Evolutionary conservation across 2,329 filamentous ascomycete genomes (phyloP).

Genomic region (Trichophyton benhamiae): DNA sequence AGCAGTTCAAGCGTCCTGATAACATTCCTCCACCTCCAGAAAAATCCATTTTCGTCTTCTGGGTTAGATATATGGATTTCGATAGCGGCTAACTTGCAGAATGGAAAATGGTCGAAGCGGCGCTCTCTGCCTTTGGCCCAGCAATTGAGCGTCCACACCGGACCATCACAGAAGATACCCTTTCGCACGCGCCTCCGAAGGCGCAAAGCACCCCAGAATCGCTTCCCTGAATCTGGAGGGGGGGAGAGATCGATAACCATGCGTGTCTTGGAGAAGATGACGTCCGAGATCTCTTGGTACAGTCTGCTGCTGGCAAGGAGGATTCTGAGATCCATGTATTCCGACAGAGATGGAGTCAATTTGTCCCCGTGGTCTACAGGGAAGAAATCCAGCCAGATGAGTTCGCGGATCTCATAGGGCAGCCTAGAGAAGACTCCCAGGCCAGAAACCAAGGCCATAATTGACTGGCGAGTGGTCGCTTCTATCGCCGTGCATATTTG

Average conservation of each 20-base stretch:
- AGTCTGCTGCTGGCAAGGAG: neutral
- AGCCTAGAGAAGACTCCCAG: neutral
- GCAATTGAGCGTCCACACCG: neutral
- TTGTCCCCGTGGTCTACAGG: neutral
- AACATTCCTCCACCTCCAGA: conserved; percentile 1
- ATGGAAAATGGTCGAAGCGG: neutral
- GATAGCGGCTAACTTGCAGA: neutral
- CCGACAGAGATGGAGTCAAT: neutral
- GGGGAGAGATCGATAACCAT: neutral
- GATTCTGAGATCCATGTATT: neutral
- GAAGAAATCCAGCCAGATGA: neutral
- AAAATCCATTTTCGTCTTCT: neutral
- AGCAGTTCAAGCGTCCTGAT: neutral
- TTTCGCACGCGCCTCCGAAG: neutral
- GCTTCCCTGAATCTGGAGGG: too few species aligned
- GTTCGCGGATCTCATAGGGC: conserved; percentile 7
- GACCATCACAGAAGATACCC: neutral
- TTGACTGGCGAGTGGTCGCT: too few species aligned
- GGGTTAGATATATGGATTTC: neutral
- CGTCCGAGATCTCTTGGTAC: neutral
- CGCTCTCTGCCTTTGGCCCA: too few species aligned
- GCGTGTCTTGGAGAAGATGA: neutral
- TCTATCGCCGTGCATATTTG: too few species aligned
- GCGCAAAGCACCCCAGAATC: neutral
- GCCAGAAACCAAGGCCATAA: neutral